Evolutionary conservation across 768 basidiomycete species (phyloP), one percentile per base, ranked within the genome.

Genomic region (Multifurca ochricompacta): DNA sequence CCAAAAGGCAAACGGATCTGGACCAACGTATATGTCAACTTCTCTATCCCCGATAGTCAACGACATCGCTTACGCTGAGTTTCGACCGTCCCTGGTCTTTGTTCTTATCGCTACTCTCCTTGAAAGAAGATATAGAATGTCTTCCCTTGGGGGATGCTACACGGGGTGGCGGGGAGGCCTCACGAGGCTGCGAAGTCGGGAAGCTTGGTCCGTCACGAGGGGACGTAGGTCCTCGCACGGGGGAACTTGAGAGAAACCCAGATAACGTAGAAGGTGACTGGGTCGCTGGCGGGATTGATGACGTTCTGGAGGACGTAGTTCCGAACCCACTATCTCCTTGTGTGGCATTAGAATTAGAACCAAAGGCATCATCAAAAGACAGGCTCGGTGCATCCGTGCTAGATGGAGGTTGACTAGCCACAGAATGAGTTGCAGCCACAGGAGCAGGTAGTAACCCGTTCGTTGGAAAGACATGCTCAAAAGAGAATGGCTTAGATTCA

Each of bases 1-100:
- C 82, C 81, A 63, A 91, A 91, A 0, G 87, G 87, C 55, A 91
- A 68, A 50, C 86, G 88, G 59, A 91, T 77, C 88, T 85, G 58
- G 37, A 50, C 62, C 32, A 27, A 47, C 58, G 46, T 18, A 63
- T 19, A 36, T 44, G 51, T 60, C 32, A 55, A 51, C 23, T 23
- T 43, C 31, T 56, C 31, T 51, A 40, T 14, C 21, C 9, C 18
- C 14, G 48, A 31, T 14, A 43, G 6, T 25, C 21, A 34, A 60
- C 25, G 56, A 45, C 8, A 47, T 34, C 56, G 77, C 85, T 72
- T 70, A 90, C 88, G 60, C 85, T 91, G 49, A 89, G 71, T 66
- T 87, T 87, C 27, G 87, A 87, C 56, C 82, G 77, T 45, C 72
- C 62, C 19, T 74, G 62, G 13, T 83, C 79, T 63, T 81, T 82